Evolutionary conservation across 495 filamentous ascomycete species (phyloP), one percentile per base, ranked within the genome.

Genomic region (Corynascus novoguineensis): DNA sequence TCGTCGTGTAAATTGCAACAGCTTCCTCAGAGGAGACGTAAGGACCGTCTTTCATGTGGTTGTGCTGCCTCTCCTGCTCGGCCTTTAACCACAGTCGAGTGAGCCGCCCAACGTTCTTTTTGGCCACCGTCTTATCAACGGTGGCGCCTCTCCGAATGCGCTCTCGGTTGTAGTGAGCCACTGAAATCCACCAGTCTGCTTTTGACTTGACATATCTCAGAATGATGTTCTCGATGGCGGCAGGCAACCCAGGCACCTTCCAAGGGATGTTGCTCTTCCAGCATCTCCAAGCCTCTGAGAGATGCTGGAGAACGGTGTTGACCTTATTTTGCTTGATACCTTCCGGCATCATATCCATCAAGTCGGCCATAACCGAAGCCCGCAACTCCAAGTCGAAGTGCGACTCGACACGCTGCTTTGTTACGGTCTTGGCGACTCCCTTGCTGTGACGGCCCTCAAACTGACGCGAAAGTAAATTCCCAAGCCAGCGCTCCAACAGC

Each of bases 261-360:
- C 93, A 98, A 5, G 93, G 93, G 64, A 98, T 97, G 66, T 98
- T 98, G 79, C 91, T 96, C 87, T 99, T 99, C 93, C 93, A 99
- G 73, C 93, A 99, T 71, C 93, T 81, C 93, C 93, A 99, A 9
- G 93, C 93, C 74, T 99, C 93, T 0, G 90, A 95, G 24, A 97
- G 75, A 81, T 99, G 93, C 65, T 99, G 93, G 45, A 99, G 77
- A 32, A 99, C 92, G 1, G 93, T 96, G 69, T 97, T 95, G 71
- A 99, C 92, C 74, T 99, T 99, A 74, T 92, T 99, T 68, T 96
- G 92, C 74, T 97, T 97, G 78, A 99, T 96, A 54, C 95, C 95
- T 68, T 97, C 95, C 1, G 95, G 95, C 95, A 99, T 99, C 95
- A 99, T 99, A 64, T 99, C 95, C 86, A 96, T 96, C 27, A 99